Base-by-base conservation (phyloP, 2,329 filamentous ascomycete genomes). In the Ceratocystis eucalypticola region DNA sequence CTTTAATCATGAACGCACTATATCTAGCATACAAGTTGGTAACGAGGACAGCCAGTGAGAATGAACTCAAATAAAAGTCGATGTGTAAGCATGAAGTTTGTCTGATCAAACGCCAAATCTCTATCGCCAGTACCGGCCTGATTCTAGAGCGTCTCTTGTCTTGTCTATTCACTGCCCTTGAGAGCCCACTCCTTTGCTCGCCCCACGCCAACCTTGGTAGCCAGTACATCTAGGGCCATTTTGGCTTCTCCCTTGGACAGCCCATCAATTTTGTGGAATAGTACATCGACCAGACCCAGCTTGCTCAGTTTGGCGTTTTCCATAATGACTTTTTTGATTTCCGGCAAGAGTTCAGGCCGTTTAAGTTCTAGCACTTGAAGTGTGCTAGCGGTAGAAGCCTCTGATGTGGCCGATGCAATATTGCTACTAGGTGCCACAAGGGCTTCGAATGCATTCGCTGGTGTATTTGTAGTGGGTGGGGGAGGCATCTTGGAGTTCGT, bases 261-360 rank as follows among this genome's bases (percentile, higher is more conserved):
- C 17, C 69, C 71, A 55, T 74, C 72, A 53, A 78, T 76, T 66
- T 75, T 73, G 45, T 76, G 73, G 48, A 76, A 77, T 20, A 78
- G 71, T 22, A 76, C 72, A 68, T 78, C 76, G 25, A 77, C 70
- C 37, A 78, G 77, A 67, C 76, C 76, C 28, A 74, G 72, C 62
- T 78, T 78, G 62, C 76, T 77, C 8, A 78, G 69, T 7, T 73
- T 72, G 61, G 74, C 75, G 69, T 78, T 76, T 48, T 75, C 71
- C 22, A 78, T 70, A 41, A 79, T 77, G 7, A 76, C 74, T 66
- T 74, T 72, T 70, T 79, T 79, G 64, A 79, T 72, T 37, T 76
- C 76, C 65, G 77, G 73, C 68, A 79, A 68, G 20, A 78, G 71
- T 68, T 78, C 76, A 10, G 68, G 69, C 37, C 57, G 64, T 53